Base-by-base conservation (phyloP, 1,284 basidiomycete genomes). In the Agroathelia rolfsii region DNA sequence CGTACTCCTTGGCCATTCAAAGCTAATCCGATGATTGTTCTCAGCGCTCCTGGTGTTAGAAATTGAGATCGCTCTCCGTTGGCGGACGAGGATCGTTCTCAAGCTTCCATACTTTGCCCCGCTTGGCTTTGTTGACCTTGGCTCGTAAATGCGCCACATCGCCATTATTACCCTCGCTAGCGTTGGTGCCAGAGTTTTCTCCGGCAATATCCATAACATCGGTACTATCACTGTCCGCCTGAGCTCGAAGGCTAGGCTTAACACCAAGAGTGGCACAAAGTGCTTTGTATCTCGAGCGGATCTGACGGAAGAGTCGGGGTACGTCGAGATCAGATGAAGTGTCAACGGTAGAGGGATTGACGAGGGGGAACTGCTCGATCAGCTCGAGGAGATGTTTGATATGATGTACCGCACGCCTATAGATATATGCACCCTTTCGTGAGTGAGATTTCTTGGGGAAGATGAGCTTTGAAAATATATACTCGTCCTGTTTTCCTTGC, bases 261-360 rank as follows among this genome's bases (percentile, higher is more conserved):
- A 88, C 66, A 21, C 85, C 84, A n/a, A 96, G 62, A 0, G 74
- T 72, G 0, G 89, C 76, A 47, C 92, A 96, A 13, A 90, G 71
- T 0, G 79, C 69, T 46, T 83, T 83, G 59, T 96, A 95, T 44
- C 86, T 72, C 3, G 90, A 87, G 19, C 89, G 75, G 41, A 95
- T 93, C 43, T 84, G 77, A 24, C 78, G 74, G 38, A 94, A 72
- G 15, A 92, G 71, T 35, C 72, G 73, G 7, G 75, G 59, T 28
- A 89, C 72, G 50, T 90, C 86, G 17, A 88, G 44, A 26, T 82
- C 76, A 1, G 62, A 52, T 0, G 60, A 48, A 3, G 54, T 45
- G 23, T 56, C 56, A 12, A 49, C 28, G 15, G 55, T 49, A 27
- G 71, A 69, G 2, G 86, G 83, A 53, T 92, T 92, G 28, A 62